Conservation (phyloP, 2,329 filamentous ascomycete genomes). For the Graphilbum ipis-grandicollis region DNA sequence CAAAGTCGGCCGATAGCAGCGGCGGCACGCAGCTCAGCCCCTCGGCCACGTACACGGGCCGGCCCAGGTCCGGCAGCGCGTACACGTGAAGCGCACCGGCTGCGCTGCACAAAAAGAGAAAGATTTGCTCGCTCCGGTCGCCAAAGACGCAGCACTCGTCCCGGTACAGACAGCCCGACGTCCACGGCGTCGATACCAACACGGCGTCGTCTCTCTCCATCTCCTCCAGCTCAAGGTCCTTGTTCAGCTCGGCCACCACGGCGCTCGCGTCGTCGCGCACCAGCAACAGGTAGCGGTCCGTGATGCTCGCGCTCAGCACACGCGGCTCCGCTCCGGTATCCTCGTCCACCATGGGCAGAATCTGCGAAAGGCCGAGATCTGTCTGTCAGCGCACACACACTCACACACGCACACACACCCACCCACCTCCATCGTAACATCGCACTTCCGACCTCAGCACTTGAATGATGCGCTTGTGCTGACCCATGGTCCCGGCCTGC, state of each 20-base stretch:
- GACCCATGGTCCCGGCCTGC: conserved; percentile 69
- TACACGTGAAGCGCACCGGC: conserved; percentile 68
- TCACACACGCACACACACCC: too few relatives aligned
- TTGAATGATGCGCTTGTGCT: conserved; percentile 68
- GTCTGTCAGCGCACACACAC: background rate
- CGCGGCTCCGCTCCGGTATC: conserved; percentile 67
- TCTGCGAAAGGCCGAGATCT: conserved; percentile 81
- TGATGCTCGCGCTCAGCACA: conserved; percentile 66
- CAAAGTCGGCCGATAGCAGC: conserved; percentile 53
- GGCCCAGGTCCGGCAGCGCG: conserved; percentile 53
- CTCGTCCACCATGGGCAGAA: conserved; percentile 83
- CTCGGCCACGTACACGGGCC: conserved; percentile 57
- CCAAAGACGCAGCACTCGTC: conserved; percentile 42
- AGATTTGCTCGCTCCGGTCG: conserved; percentile 27
- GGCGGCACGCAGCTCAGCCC: conserved; percentile 65
- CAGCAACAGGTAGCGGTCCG: conserved; percentile 71
- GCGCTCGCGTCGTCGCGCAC: conserved; percentile 71
- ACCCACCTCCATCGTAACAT: conserved; percentile 74
- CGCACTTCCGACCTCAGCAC: conserved; percentile 74
- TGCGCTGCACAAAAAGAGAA: conserved; percentile 62
- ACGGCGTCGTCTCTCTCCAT: conserved; percentile 44
- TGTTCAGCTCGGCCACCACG: conserved; percentile 62
- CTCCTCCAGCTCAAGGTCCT: conserved; percentile 72
- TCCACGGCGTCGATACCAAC: conserved; percentile 51
- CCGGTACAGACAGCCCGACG: conserved; percentile 69